phyloP scores from a whole-genome alignment of 2,329 filamentous ascomycete species.

The Aspergillus fumigatus region DNA sequence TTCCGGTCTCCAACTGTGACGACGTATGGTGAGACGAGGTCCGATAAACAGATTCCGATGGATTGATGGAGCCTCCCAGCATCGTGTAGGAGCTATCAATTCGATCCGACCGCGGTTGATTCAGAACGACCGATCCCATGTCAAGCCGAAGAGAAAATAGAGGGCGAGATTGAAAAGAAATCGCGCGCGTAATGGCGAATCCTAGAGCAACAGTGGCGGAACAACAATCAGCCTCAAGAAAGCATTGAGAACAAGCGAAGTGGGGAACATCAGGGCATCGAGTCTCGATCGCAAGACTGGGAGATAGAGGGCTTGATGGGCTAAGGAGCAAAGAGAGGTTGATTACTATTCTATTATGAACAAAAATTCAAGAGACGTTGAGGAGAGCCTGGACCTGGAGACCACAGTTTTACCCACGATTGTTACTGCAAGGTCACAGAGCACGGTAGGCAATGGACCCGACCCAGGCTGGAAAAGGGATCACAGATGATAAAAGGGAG shows the following conservation, averaged over 20 bases:
- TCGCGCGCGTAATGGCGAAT: slow-evolving; percentile 4
- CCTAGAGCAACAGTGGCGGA: slow-evolving; percentile 8
- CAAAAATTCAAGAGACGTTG: slow-evolving; percentile 1
- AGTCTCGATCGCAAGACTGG: not conserved
- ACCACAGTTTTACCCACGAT: not conserved
- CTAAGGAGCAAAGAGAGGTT: slow-evolving; percentile 5
- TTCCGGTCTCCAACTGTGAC: slow-evolving; percentile 20
- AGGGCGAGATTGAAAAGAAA: slow-evolving; percentile 1
- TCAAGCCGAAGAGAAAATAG: slow-evolving; percentile 33
- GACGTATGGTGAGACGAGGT: slow-evolving; percentile 22
- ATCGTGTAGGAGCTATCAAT: slow-evolving; percentile 69
- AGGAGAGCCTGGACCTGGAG: slow-evolving; percentile 4
- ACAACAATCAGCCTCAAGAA: slow-evolving; percentile 10
- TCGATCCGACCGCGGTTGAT: slow-evolving; percentile 70
- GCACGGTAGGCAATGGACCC: slow-evolving; percentile 7
- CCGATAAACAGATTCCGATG: slow-evolving; percentile 36
- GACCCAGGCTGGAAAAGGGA: slow-evolving; percentile 11
- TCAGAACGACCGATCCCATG: slow-evolving; percentile 59
- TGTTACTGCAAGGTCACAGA: not conserved
- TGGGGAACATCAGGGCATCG: not conserved
- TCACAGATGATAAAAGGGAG: slow-evolving; percentile 12
- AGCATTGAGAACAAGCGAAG: not conserved
- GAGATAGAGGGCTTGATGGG: slow-evolving; percentile 2
- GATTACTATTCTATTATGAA: slow-evolving; percentile 11
- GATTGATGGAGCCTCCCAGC: slow-evolving; percentile 45